Conservation (phyloP, 2,329 filamentous ascomycete genomes). For the Rutstroemia sp. region DNA sequence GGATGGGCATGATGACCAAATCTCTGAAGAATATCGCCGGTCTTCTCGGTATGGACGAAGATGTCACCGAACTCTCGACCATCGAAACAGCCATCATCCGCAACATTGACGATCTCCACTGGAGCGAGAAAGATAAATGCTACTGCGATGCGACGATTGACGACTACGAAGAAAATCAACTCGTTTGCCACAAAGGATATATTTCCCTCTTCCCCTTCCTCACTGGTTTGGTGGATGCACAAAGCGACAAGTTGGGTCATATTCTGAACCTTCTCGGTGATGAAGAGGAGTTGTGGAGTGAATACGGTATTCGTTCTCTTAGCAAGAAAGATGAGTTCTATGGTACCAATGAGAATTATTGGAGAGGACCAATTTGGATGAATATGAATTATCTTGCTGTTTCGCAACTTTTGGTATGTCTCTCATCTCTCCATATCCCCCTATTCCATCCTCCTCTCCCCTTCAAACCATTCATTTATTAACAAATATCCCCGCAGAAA, state of each 20-base stretch:
- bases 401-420: conserved; percentile 68
- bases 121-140: conserved; percentile 70
- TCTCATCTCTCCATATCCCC: not conserved
- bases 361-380: conserved; percentile 91
- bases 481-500: conserved; percentile 46
- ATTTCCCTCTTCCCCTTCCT: conserved; percentile 90
- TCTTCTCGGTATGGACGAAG: conserved; percentile 67
- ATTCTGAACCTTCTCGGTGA: conserved; percentile 73
- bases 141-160: conserved; percentile 96
- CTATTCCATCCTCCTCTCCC: not conserved
- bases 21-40: conserved; percentile 75
- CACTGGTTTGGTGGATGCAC: conserved; percentile 66
- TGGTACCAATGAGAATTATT: conserved; percentile 92
- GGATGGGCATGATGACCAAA: conserved; percentile 94
- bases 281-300: conserved; percentile 82
- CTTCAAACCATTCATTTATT: not conserved
- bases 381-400: conserved; percentile 91
- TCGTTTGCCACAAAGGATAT: conserved; percentile 96
- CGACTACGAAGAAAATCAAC: conserved; percentile 81
- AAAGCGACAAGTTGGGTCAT: conserved; percentile 66
- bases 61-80: conserved; percentile 63
- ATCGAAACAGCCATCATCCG: conserved; percentile 70
- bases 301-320: conserved; percentile 80
- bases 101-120: conserved; percentile 91
- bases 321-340: conserved; percentile 79